Evolutionary conservation across 179 eudicot species (phyloP), one percentile per base, ranked within the genome.

Genomic region (Beta corolliflora): DNA sequence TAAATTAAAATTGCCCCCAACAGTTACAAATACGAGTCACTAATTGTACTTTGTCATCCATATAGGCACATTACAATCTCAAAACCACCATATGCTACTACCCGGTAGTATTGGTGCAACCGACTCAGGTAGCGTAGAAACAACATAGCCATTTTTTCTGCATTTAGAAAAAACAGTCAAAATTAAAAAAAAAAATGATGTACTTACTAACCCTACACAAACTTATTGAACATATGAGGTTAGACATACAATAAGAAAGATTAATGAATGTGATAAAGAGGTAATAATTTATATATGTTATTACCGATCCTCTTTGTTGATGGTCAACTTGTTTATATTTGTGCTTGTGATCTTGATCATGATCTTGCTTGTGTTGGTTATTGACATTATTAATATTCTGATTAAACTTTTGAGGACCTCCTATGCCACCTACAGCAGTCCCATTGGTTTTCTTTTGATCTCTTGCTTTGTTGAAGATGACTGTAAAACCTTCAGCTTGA

Each of bases 391-490:
- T 72, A 6, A 10, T 15, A 9, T 82, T 56, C 8, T 82, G 69
- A 48, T 82, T 66, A 1, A 60, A 52, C n/a, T 9, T 41, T 14
- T 79, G 85, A 16, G 77, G 59, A 59, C 59, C 50, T 21, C 77
- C 79, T 11, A 79, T 36, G 3, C 87, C 81, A 3, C 83, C 81
- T 8, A 79, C 50, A 0, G 82, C 84, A 1, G 83, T 82, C 9
- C 87, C 87, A 75, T 81, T 85, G n/a, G 82, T 79, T 82, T 85
- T 85, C 85, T 85, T 85, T 64, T 85, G 85, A 64, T 85, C 82
- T 76, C 87, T 85, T 69, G 87, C 87, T 70, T 85, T 85, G 53
- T 85, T 82, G 66, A 85, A 85, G 3, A 85, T 85, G 5, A 85
- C 87, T 4, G 87, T 85, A 56, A 82, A 85, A 3, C 87, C 87